These are phyloP conservation scores for Thermothelomyces thermophilus DNA, from an alignment of 2,329 filamentous ascomycete genomes.

Conservation along the genomic window DNA sequence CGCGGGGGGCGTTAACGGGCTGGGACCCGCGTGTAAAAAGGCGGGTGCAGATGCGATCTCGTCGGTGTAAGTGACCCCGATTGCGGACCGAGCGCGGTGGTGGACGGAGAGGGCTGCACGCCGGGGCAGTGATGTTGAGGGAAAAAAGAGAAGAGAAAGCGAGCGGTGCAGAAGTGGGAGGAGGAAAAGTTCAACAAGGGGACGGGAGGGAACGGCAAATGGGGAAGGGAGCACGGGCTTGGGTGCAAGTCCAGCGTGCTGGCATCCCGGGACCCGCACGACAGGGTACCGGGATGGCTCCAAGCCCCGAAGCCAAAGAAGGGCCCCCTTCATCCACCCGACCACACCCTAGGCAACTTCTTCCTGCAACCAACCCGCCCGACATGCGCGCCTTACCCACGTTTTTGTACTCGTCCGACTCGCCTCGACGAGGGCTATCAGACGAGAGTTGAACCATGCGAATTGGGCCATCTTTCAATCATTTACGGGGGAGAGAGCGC, in stretches of 20 bases:
- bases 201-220: slow-evolving; percentile 27
- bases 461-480: slow-evolving; percentile 19
- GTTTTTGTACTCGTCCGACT: slow-evolving; percentile 62
- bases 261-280: slow-evolving; percentile 23
- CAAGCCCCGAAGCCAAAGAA: slow-evolving; percentile 25
- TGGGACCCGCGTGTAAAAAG: slow-evolving; percentile 4
- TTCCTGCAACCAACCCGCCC: slow-evolving; percentile 29
- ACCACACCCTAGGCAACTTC: slow-evolving; percentile 30
- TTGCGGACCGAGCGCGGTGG: not conserved
- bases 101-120: slow-evolving; percentile 6
- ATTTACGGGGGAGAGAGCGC: slow-evolving; percentile 16
- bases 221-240: slow-evolving; percentile 22
- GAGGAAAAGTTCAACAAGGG: slow-evolving; percentile 29
- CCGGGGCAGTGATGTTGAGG: slow-evolving; percentile 9
- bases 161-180: slow-evolving; percentile 19
- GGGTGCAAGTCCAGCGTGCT: slow-evolving; percentile 16
- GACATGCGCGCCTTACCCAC: slow-evolving; percentile 36
- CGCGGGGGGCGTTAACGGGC: not conserved
- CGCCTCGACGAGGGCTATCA: slow-evolving; percentile 37
- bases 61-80: slow-evolving; percentile 3
- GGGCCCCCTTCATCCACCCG: slow-evolving; percentile 26
- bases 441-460: slow-evolving; percentile 30
- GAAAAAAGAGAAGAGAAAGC: not conserved
- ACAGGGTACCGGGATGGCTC: slow-evolving; percentile 21
- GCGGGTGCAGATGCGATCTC: slow-evolving; percentile 4